Evolutionary conservation across 1,284 basidiomycete species (phyloP).

Genomic region (Pulveroboletus sp.): DNA sequence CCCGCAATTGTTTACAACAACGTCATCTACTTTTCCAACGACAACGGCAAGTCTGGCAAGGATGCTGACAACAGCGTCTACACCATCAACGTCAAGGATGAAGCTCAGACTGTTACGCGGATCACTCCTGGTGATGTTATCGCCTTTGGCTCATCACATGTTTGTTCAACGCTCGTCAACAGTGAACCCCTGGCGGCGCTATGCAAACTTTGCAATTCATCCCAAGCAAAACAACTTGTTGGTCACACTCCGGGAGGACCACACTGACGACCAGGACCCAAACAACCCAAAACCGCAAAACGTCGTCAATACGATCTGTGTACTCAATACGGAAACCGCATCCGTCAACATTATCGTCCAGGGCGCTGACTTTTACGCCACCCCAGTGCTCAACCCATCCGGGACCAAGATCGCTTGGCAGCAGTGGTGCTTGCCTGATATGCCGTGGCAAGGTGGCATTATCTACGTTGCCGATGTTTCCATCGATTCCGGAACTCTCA

Average conservation of each 20-base stretch:
- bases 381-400: constrained; percentile 63
- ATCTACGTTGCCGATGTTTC: constrained; percentile 52
- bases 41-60: constrained; percentile 1
- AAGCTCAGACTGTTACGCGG: not conserved
- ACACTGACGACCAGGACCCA: constrained; percentile 42
- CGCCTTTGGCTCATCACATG: not conserved
- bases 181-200: constrained; percentile 46
- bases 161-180: not conserved
- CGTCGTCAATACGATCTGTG: constrained; percentile 1
- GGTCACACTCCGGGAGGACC: constrained; percentile 51
- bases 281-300: constrained; percentile 37
- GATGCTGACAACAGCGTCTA: constrained; percentile 17
- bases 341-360: constrained; percentile 20
- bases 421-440: constrained; percentile 73
- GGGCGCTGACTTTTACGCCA: constrained; percentile 54
- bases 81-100: not conserved
- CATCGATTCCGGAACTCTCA: not conserved
- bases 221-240: constrained; percentile 19
- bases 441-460: constrained; percentile 78
- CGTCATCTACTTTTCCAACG: constrained; percentile 39
- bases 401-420: constrained; percentile 68
- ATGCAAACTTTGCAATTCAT: constrained; percentile 40
- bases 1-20: constrained; percentile 29
- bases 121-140: constrained; percentile 22
- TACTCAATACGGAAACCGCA: constrained; percentile 32